Base-by-base conservation (phyloP, 1,284 basidiomycete species). In the Polyporus tsugae region DNA sequence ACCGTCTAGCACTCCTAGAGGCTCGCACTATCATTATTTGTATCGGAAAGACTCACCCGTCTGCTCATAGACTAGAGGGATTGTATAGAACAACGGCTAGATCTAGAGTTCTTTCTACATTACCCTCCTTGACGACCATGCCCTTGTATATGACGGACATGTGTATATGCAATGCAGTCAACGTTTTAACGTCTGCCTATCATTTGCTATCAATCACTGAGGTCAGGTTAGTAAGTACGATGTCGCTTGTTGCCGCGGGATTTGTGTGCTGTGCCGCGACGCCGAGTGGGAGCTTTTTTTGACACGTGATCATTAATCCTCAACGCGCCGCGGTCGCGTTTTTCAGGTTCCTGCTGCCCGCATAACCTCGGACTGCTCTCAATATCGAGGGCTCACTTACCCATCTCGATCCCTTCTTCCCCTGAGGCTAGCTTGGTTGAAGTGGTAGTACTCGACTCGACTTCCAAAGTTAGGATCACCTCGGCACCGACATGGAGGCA, bases 401-500 rank as follows among this genome's bases (percentile, higher is more conserved):
- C 19, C 10, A 2, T 22, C n/a, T 6, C n/a, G 7, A n/a, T 46
- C 15, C 10, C 11, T 49, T 49, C 46, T 55, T 33, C 29, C 33
- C 6, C 15, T 55, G 5, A 33, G 52, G 55, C 33, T n/a, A 53
- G n/a, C n/a, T 36, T 36, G n/a, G 46, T 49, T 49, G 46, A 4
- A 11, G 22, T 49, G 15, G 11, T 38, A n/a, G 6, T 22, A 9
- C 13, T 49, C 29, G 29, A 44, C 19, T 29, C 29, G 25, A 33
- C 53, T 59, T 53, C 38, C 46, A 11, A 15, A n/a, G 49, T n/a
- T 19, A 38, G 22, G 60, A 25, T 4, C 13, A 35, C n/a, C 22
- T 29, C 29, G 29, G 29, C 29, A 29, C 29, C 29, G 29, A 29
- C 29, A 78, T 78, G 77, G 76, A 78, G 52, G 75, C 75, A 5